Conservation (phyloP, 805 yeast species). For the Metschnikowia reukaufii region DNA sequence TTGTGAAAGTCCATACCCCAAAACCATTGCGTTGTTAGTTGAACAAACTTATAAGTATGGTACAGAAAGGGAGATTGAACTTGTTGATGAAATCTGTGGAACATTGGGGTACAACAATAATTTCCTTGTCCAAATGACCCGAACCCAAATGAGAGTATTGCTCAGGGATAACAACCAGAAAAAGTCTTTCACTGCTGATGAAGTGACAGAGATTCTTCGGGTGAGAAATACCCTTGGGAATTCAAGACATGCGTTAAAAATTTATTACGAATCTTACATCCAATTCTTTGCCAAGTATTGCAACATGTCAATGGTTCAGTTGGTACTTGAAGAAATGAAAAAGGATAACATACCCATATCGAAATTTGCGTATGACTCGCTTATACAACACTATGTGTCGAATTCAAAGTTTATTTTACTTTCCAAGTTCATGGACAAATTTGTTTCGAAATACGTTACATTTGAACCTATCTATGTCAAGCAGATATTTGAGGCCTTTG, state of each 20-base stretch:
- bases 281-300: slow-evolving; percentile 31
- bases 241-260: slow-evolving; percentile 21
- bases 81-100: slow-evolving; percentile 23
- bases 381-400: slow-evolving; percentile 27
- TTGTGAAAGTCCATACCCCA: slow-evolving; percentile 27
- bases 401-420: slow-evolving; percentile 32
- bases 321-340: slow-evolving; percentile 27
- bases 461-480: slow-evolving; percentile 27
- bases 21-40: slow-evolving; percentile 27
- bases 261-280: slow-evolving; percentile 30
- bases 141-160: slow-evolving; percentile 27
- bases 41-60: slow-evolving; percentile 33
- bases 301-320: slow-evolving; percentile 28
- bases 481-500: slow-evolving; percentile 31
- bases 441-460: slow-evolving; percentile 15
- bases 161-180: slow-evolving; percentile 27
- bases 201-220: slow-evolving; percentile 24
- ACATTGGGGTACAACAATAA: slow-evolving; percentile 23
- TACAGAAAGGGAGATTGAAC: slow-evolving; percentile 25
- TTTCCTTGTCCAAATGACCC: slow-evolving; percentile 25
- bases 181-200: slow-evolving; percentile 27
- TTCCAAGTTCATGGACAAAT: slow-evolving; percentile 24
- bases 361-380: slow-evolving; percentile 22
- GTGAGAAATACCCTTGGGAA: slow-evolving; percentile 14
- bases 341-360: slow-evolving; percentile 24